Base-by-base conservation (phyloP, 305 asterid species). In the Petunia hybrid region DNA sequence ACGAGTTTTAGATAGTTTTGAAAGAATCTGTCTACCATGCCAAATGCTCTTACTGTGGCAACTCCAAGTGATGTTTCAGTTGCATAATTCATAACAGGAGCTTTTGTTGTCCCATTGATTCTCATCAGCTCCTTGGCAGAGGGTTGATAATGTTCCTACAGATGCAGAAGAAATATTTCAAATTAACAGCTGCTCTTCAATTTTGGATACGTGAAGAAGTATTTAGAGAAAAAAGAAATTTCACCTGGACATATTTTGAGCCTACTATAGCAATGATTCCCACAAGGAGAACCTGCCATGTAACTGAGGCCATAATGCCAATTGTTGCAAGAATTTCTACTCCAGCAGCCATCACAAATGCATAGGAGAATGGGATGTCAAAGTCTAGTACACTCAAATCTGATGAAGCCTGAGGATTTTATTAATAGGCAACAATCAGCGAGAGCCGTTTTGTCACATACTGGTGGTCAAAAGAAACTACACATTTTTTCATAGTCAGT, bases 31-130 rank as follows among this genome's bases (percentile, higher is more conserved):
- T 92, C 92, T 1, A 76, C 88, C 82, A 68, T 85, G 35, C 83
- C 81, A 73, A 94, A 94, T 8, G 97, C 95, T 87, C 97, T 79
- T 82, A 94, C 87, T 4, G 95, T 91, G 75, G 90, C 88, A 51
- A 89, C 95, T 56, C 98, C 97, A n/a, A 90, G 93, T 45, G 95
- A 87, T 14, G 97, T 92, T 87, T 94, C 97, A 0, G 98, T 85
- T 43, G 94, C 92, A 80, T 91, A 90, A 64, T 91, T 94, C 93
- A 91, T 91, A 40, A 94, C 85, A 1, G 95, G 94, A 38, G 98
- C 97, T 82, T 94, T 94, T 16, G 98, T 92, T 0, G 92, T 92
- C 74, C 98, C 98, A 63, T 90, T 94, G 80, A 92, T 92, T 69
- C 97, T 90, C 97, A 92, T 90, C 46, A 94, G 88, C 86, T 94